These are phyloP conservation scores for Carex sylvatica DNA, from an alignment of 202 grass and related monocot genomes.

Conservation along the genomic window DNA sequence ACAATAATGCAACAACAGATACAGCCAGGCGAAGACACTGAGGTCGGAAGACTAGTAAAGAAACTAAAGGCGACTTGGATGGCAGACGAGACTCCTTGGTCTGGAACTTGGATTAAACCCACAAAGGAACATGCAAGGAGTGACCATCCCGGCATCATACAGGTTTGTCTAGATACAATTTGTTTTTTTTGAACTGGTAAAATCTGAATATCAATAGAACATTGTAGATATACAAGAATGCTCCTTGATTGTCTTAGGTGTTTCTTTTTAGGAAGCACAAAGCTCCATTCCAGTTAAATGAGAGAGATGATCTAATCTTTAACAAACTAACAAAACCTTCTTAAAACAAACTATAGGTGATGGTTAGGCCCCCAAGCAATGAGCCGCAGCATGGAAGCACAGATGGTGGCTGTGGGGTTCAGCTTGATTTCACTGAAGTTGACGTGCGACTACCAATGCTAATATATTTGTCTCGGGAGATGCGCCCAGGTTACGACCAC, in stretches of 20 bases:
- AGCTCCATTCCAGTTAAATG: neutral
- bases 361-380: conserved; percentile 62
- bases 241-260: conserved; percentile 5
- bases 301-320: neutral
- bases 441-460: conserved; percentile 78
- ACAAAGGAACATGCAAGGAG: conserved; percentile 59
- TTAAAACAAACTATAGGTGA: conserved; percentile 42
- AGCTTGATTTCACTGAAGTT: conserved; percentile 45
- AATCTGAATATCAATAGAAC: neutral
- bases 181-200: neutral
- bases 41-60: neutral
- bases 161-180: conserved; percentile 36
- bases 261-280: conserved; percentile 4
- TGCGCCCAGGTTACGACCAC: conserved; percentile 57
- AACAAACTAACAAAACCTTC: conserved; percentile 1
- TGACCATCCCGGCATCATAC: conserved; percentile 70
- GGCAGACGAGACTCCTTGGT: conserved; percentile 82
- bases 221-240: neutral
- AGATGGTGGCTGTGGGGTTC: conserved; percentile 29
- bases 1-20: conserved; percentile 21
- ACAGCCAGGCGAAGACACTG: neutral
- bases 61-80: conserved; percentile 79
- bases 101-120: conserved; percentile 84
- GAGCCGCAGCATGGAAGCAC: conserved; percentile 44
- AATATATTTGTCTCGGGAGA: conserved; percentile 78